phyloP scores from a whole-genome alignment of 2,329 filamentous ascomycete genomes.

The Westerdykella sp. region DNA sequence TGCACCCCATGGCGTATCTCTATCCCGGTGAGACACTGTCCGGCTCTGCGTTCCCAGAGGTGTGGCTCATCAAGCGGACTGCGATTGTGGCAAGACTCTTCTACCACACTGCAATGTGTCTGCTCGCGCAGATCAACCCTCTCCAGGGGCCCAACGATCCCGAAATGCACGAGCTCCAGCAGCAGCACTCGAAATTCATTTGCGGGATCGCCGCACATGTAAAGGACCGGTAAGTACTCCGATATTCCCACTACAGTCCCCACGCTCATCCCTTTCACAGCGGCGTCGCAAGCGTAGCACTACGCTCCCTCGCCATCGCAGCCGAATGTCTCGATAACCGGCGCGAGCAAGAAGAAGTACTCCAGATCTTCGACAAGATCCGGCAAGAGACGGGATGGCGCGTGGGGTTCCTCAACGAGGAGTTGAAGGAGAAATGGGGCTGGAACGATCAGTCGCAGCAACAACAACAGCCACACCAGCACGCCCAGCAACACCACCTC shows the following conservation, averaged over 20 bases:
- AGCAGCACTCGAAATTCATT: conserved; percentile 73
- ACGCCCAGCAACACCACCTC: conserved; percentile 8
- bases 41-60: conserved; percentile 74
- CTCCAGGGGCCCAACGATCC: conserved; percentile 53
- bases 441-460: conserved; percentile 51
- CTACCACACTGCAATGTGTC: conserved; percentile 79
- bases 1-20: conserved; percentile 79
- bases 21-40: conserved; percentile 60
- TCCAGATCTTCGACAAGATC: conserved; percentile 70
- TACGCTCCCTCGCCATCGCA: conserved; percentile 72
- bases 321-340: conserved; percentile 63
- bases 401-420: conserved; percentile 62
- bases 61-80: conserved; percentile 80
- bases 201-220: conserved; percentile 85
- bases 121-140: conserved; percentile 76
- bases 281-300: conserved; percentile 70
- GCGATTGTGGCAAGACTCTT: conserved; percentile 78
- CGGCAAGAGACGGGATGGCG: conserved; percentile 72
- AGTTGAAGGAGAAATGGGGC: conserved; percentile 71
- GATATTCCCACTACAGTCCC: background rate
- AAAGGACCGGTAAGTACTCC: conserved; percentile 56
- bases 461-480: conserved; percentile 8
- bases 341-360: conserved; percentile 72
- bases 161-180: conserved; percentile 64
- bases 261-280: conserved; percentile 26